These are phyloP conservation scores for Colletotrichum lupini DNA, from an alignment of 2,329 filamentous ascomycete species.

Conservation along the genomic window DNA sequence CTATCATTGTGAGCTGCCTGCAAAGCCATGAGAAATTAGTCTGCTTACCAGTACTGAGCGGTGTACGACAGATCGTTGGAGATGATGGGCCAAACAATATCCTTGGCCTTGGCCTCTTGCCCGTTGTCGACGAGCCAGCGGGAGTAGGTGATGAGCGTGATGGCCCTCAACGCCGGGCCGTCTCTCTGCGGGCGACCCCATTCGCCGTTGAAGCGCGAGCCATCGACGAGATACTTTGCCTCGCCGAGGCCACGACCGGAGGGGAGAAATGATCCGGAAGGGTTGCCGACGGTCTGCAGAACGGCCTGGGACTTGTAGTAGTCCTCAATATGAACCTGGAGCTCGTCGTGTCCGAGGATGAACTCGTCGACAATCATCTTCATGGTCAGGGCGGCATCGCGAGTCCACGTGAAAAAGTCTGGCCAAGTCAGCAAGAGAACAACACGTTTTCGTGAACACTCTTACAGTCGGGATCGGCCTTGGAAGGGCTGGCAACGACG, in stretches of 20 bases:
- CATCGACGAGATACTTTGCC: conserved; percentile 65
- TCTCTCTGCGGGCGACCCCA: conserved; percentile 72
- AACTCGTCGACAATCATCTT: conserved; percentile 64
- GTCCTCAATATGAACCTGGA: conserved; percentile 60
- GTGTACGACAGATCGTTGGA: conserved; percentile 68
- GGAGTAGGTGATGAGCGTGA: conserved; percentile 64
- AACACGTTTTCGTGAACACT: not conserved
- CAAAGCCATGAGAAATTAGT: not conserved
- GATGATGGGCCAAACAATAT: conserved; percentile 65
- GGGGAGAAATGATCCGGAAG: conserved; percentile 58
- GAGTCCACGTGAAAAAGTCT: conserved; percentile 70
- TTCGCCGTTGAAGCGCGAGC: conserved; percentile 58
- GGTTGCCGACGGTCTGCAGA: conserved; percentile 63
- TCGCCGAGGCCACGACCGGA: conserved; percentile 62
- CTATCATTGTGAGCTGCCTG: conserved; percentile 37
- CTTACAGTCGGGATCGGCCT: conserved; percentile 64
- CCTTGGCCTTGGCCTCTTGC: conserved; percentile 49
- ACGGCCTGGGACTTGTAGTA: conserved; percentile 64
- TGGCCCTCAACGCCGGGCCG: conserved; percentile 69
- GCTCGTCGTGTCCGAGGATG: conserved; percentile 54
- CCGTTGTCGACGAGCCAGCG: conserved; percentile 61
- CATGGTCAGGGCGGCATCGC: conserved; percentile 64
- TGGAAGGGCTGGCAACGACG: conserved; percentile 66
- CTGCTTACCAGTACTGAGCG: conserved; percentile 57
- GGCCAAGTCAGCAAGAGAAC: conserved; percentile 37